A percentile compares a stretch with the other conserved stretches of the same genome.
These are phyloP conservation scores for Tuber melanosporum DNA, from an alignment of 495 filamentous ascomycete genomes.

Conservation along the genomic window DNA sequence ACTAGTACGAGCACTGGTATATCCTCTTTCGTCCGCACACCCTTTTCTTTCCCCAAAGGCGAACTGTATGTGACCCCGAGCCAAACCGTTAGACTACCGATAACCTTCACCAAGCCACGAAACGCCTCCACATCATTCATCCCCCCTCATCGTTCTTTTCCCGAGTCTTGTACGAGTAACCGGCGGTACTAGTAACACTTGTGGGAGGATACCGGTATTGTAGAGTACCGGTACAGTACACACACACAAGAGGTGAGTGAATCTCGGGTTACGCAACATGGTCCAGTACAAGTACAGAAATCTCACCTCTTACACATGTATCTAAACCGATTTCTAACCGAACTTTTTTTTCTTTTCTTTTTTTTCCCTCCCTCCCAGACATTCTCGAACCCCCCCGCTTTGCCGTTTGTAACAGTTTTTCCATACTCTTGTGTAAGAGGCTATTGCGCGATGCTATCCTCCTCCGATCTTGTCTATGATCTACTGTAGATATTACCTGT, in stretches of 20 bases:
- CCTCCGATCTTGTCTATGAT: neutral
- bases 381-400: neutral
- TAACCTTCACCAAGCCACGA: conserved; percentile 1
- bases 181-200: too few relatives aligned
- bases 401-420: neutral
- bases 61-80: neutral
- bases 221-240: too few relatives aligned
- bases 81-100: neutral
- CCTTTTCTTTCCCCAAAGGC: too few relatives aligned
- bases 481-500: neutral
- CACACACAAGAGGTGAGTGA: neutral
- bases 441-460: neutral
- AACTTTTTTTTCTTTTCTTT: too few relatives aligned
- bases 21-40: too few relatives aligned
- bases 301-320: neutral
- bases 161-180: neutral
- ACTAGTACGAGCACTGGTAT: too few relatives aligned
- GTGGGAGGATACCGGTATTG: neutral
- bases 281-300: neutral
- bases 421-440: neutral
- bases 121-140: neutral
- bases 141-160: neutral
- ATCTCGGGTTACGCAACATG: neutral
- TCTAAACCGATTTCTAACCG: neutral
- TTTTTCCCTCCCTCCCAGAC: neutral